Evolutionary conservation across 495 filamentous ascomycete genomes (phyloP), one percentile per base, ranked within the genome.

Genomic region (Podospora anserina): DNA sequence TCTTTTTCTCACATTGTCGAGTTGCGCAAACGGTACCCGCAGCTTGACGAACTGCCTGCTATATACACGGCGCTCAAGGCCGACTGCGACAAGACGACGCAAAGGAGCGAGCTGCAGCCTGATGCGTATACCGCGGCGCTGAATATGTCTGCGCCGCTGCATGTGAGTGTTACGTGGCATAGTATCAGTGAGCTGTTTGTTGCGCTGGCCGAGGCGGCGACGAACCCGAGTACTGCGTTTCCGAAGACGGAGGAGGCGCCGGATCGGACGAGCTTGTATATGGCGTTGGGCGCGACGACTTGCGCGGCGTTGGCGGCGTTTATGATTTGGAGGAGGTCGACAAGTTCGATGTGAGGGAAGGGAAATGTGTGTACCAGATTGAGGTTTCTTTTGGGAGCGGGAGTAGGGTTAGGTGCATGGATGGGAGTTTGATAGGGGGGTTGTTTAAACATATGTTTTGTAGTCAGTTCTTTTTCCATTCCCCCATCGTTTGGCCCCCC

Each of bases 1-100:
- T 96, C 92, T 11, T 99, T 97, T 78, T 86, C 90, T 1, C 94
- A 97, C 74, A 92, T 99, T 54, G 89, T 93, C 39, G 86, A 90
- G 27, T 86, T 98, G 27, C 87, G 93, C 57, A 83, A 88, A 70
- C 79, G 89, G 67, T 90, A 92, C 70, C 89, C 92, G 0, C 89
- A 95, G 63, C 83, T 99, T 13, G 91, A 97, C 70, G 89, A 92
- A 44, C 82, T 98, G 19, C 96, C 95, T 0, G 89, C 92, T 27
- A 86, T 99, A 9, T 99, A 95, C 76, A 89, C 92, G 19, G 95
- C 94, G 0, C 82, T 97, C 66, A 99, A 99, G 74, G 95, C 95
- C 1, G 95, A 99, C 77, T 84, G 88, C 63, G 95, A 99, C 77
- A 95, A 95, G 74, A 96, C 93, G 2, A 97, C 91, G 18, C 95